phyloP scores from a whole-genome alignment of 225 moss, liverwort and hornwort species.

The Physcomitrium patens region DNA sequence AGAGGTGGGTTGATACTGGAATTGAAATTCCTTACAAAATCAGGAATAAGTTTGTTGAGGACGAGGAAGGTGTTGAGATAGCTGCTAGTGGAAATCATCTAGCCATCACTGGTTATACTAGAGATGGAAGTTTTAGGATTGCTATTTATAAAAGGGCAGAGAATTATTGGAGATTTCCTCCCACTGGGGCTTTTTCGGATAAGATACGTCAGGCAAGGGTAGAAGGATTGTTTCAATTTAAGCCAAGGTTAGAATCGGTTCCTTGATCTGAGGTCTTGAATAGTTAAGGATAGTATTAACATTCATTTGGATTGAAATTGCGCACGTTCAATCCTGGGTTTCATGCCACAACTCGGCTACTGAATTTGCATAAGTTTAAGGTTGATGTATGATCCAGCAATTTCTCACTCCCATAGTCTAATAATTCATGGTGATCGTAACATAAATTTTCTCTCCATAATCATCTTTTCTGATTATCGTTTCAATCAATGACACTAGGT shows the following conservation, averaged over 20 bases:
- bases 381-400: no score
- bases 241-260: constrained; percentile 26
- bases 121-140: constrained; percentile 24
- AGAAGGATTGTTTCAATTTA: constrained; percentile 28
- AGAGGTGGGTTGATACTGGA: constrained; percentile 20
- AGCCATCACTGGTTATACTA: neutral
- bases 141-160: constrained; percentile 33
- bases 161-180: constrained; percentile 32
- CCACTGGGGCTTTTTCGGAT: constrained; percentile 23
- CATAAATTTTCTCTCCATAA: no score
- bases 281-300: no score
- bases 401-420: no score
- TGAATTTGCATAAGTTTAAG: no score
- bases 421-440: no score
- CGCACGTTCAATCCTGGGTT: no score
- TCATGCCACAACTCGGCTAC: no score
- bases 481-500: no score
- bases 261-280: constrained; percentile 12
- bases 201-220: constrained; percentile 1
- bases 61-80: neutral
- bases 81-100: constrained; percentile 32
- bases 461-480: no score
- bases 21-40: constrained; percentile 30
- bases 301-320: no score
- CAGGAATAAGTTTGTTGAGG: constrained; percentile 15